These are phyloP conservation scores for Plasmodium yoelii DNA, from an alignment of 169 alveolate genomes.

Conservation along the genomic window DNA sequence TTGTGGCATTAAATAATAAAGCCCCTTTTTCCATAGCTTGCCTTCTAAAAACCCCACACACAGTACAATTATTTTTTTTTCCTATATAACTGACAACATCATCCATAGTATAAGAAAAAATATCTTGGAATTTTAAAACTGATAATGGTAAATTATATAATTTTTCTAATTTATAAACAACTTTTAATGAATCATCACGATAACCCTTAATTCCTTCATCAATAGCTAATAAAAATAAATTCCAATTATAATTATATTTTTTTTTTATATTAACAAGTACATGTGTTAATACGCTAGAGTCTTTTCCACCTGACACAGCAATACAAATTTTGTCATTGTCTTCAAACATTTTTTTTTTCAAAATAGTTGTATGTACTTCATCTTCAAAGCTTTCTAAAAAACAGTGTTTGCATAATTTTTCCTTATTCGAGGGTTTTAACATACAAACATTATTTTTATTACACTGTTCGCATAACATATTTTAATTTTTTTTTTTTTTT, in stretches of 20 bases:
- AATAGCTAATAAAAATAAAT: conserved; percentile 93
- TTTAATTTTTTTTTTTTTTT: background rate
- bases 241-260: conserved; percentile 92
- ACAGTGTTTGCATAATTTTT: conserved; percentile 93
- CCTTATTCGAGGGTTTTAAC: conserved; percentile 92
- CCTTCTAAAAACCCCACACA: conserved; percentile 98
- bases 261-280: conserved; percentile 93
- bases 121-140: conserved; percentile 92
- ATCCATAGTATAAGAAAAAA: conserved; percentile 97
- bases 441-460: conserved; percentile 87
- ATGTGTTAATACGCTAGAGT: conserved; percentile 96
- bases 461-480: conserved; percentile 84
- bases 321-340: conserved; percentile 95
- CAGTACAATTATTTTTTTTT: conserved; percentile 94
- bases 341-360: conserved; percentile 79
- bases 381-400: conserved; percentile 94
- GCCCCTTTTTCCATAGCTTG: conserved; percentile 98
- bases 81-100: conserved; percentile 95
- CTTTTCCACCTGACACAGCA: conserved; percentile 99
- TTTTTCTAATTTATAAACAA: conserved; percentile 90
- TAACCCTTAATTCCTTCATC: conserved; percentile 99
- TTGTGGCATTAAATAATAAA: conserved; percentile 91
- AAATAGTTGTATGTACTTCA: conserved; percentile 94
- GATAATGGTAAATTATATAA: conserved; percentile 91
- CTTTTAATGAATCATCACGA: conserved; percentile 96